Conservation (phyloP, 345 rosid genomes). For the Atalantia buxifolia region DNA sequence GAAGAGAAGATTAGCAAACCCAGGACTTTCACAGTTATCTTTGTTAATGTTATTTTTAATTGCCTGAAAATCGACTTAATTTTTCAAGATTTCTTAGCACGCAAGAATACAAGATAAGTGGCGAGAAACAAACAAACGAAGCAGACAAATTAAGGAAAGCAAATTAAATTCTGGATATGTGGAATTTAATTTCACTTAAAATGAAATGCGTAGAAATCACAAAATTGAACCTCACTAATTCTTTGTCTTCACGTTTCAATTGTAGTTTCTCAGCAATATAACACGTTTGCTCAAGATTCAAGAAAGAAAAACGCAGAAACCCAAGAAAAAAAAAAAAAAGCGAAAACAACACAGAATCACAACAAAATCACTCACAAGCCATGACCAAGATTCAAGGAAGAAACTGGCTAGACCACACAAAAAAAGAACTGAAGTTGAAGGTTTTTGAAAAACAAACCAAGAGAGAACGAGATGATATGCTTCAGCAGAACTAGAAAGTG, state of each 20-base stretch:
- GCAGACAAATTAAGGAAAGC: neutral
- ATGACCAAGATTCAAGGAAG: neutral
- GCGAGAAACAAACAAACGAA: neutral
- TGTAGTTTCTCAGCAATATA: neutral
- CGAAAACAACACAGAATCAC: neutral
- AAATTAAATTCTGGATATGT: neutral
- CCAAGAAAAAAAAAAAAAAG: neutral
- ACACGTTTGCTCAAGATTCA: neutral
- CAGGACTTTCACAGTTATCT: neutral
- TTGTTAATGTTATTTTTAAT: neutral
- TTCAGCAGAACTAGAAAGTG: neutral
- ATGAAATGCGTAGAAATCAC: neutral
- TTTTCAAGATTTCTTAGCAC: neutral
- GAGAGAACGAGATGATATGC: neutral
- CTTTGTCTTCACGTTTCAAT: neutral
- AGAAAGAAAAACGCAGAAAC: neutral
- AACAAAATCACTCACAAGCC: neutral
- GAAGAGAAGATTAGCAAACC: neutral
- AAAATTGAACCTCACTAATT: neutral
- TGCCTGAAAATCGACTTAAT: neutral
- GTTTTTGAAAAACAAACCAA: neutral
- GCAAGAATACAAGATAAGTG: neutral
- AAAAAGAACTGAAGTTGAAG: neutral
- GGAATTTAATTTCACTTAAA: neutral
- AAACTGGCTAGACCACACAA: neutral